These are phyloP conservation scores for Trichosporon sp. DNA, from an alignment of 1,284 basidiomycete species.

Conservation along the genomic window DNA sequence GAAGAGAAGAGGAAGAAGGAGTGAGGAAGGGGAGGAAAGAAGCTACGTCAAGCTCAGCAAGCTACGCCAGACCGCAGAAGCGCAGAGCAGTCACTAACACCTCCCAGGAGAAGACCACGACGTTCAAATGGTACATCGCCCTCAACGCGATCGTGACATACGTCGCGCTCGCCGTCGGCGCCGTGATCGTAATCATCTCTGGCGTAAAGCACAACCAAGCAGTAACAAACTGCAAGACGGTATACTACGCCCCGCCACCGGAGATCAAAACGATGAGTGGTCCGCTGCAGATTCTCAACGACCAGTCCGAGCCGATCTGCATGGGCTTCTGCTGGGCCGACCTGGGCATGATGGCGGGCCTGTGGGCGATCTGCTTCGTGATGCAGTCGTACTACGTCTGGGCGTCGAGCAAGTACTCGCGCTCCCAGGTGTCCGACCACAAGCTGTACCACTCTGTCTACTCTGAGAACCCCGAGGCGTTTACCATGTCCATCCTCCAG, in stretches of 20 bases:
- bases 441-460: constrained; percentile 70
- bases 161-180: constrained; percentile 66
- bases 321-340: constrained; percentile 84
- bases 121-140: constrained; percentile 69
- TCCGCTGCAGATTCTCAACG: constrained; percentile 24
- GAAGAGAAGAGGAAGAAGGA: no score
- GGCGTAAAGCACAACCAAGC: constrained; percentile 67
- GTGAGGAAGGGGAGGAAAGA: no score
- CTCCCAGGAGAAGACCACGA: constrained; percentile 64
- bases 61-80: background rate
- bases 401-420: constrained; percentile 66
- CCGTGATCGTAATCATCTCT: constrained; percentile 71
- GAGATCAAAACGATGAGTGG: constrained; percentile 39
- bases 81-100: constrained; percentile 2
- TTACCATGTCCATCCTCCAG: constrained; percentile 57
- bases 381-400: constrained; percentile 59
- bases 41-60: no score
- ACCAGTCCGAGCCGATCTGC: constrained; percentile 65
- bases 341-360: constrained; percentile 79
- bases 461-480: constrained; percentile 52
- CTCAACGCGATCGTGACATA: constrained; percentile 59
- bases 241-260: constrained; percentile 47
- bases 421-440: constrained; percentile 69
- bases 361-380: constrained; percentile 70
- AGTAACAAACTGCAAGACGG: constrained; percentile 58